A percentile compares a stretch with the other conserved stretches of the same genome.
phyloP scores from a whole-genome alignment of 2,329 filamentous ascomycete genomes.

The Dothiorella sarmentorum region DNA sequence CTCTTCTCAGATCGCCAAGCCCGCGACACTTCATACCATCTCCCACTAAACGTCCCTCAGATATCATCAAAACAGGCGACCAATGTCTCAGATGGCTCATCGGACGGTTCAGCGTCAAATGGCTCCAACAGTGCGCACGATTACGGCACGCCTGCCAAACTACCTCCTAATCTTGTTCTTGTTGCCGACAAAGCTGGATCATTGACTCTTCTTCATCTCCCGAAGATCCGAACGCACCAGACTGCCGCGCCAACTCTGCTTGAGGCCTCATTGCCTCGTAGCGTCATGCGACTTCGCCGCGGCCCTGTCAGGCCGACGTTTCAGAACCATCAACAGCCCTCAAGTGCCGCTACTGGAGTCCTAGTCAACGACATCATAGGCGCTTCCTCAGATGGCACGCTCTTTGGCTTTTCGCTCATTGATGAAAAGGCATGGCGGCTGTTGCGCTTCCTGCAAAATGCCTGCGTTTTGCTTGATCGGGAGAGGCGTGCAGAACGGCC shows the following conservation, averaged over 20 bases:
- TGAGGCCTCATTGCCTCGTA: conserved; percentile 41
- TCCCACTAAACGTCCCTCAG: conserved; percentile 22
- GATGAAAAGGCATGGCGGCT: conserved; percentile 61
- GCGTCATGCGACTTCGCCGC: conserved; percentile 50
- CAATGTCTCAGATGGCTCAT: background rate
- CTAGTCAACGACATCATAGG: conserved; percentile 48
- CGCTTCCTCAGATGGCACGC: conserved; percentile 50
- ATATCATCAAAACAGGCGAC: background rate
- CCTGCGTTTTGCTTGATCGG: conserved; percentile 39
- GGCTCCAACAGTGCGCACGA: background rate
- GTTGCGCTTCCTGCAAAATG: conserved; percentile 68
- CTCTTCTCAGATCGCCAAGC: conserved; percentile 32
- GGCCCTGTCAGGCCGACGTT: conserved; percentile 35
- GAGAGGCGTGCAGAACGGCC: background rate
- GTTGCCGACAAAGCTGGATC: conserved; percentile 34
- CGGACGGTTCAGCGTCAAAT: background rate
- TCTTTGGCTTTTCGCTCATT: conserved; percentile 62
- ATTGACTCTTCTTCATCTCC: conserved; percentile 31
- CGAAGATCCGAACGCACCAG: conserved; percentile 22
- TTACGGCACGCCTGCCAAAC: background rate
- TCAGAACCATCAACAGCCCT: conserved; percentile 26
- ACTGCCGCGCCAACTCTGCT: conserved; percentile 36
- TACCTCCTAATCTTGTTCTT: conserved; percentile 25
- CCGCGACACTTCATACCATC: conserved; percentile 28
- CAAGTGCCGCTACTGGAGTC: conserved; percentile 33